Percentiles rank a stretch among this genome's conserved stretches.
phyloP scores from a whole-genome alignment of 1,284 basidiomycete species.

The Heterobasidion annosum region DNA sequence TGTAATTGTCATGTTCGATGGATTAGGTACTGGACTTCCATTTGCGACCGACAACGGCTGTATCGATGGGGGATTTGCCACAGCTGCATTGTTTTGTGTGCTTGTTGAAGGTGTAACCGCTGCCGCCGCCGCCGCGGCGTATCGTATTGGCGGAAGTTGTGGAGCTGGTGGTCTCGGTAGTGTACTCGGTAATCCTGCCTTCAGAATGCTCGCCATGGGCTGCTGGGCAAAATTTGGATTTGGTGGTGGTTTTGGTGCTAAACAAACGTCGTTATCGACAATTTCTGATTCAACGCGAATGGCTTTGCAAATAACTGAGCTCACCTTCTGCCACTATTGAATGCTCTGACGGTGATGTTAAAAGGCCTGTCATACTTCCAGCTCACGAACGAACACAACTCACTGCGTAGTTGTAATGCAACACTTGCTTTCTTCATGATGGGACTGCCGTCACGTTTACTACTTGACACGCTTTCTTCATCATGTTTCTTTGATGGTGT shows the following conservation, averaged over 20 bases:
- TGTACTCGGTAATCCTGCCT: slow-evolving; percentile 50
- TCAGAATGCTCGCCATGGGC: slow-evolving; percentile 76
- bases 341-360: slow-evolving; percentile 23
- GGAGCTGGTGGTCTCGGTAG: slow-evolving; percentile 35
- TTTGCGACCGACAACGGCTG: neutral
- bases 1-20: slow-evolving; percentile 18
- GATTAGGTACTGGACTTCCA: slow-evolving; percentile 8
- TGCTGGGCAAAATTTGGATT: slow-evolving; percentile 75
- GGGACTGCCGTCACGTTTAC: slow-evolving; percentile 62
- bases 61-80: slow-evolving; percentile 3
- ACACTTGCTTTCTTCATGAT: slow-evolving; percentile 66
- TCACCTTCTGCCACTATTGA: slow-evolving; percentile 39
- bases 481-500: slow-evolving; percentile 66
- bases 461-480: slow-evolving; percentile 62
- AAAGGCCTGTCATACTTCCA: too few species aligned
- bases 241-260: slow-evolving; percentile 64
- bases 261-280: slow-evolving; percentile 1
- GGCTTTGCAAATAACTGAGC: slow-evolving; percentile 12
- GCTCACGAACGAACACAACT: slow-evolving; percentile 16
- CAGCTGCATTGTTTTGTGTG: slow-evolving; percentile 9
- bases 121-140: slow-evolving; percentile 87
- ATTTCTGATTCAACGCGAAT: slow-evolving; percentile 12
- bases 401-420: slow-evolving; percentile 59
- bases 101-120: slow-evolving; percentile 46
- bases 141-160: slow-evolving; percentile 77